These are phyloP conservation scores for Dictyostelium intermedium DNA, from an alignment of 78 protist genomes.

Conservation along the genomic window DNA sequence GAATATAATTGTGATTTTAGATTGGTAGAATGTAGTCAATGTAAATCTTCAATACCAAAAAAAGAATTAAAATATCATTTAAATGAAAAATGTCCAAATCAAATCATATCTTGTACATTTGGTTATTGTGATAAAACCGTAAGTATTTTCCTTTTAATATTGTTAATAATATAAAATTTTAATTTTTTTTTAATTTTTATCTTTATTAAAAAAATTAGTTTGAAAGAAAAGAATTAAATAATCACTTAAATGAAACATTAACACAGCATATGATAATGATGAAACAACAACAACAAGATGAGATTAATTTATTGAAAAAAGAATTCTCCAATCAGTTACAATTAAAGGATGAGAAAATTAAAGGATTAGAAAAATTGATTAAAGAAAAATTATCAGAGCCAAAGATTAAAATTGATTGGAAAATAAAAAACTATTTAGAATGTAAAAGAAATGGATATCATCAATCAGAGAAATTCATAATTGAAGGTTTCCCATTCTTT, in stretches of 20 bases:
- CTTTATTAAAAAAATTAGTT: not conserved
- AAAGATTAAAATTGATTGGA: slow-evolving; percentile 50
- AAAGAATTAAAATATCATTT: slow-evolving; percentile 27
- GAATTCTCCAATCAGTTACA: slow-evolving; percentile 3
- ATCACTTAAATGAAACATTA: slow-evolving; percentile 47
- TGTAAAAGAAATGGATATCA: slow-evolving; percentile 34
- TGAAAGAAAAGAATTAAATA: slow-evolving; percentile 29
- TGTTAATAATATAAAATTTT: not conserved
- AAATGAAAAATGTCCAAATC: slow-evolving; percentile 27
- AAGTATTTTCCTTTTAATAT: not conserved
- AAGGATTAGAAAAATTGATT: slow-evolving; percentile 27
- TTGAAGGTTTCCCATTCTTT: slow-evolving; percentile 55
- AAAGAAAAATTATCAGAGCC: slow-evolving; percentile 18
- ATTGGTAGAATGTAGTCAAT: slow-evolving; percentile 12
- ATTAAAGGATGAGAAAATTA: slow-evolving; percentile 52
- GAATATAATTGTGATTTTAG: slow-evolving; percentile 28
- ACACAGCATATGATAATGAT: slow-evolving; percentile 28
- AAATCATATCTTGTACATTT: slow-evolving; percentile 39
- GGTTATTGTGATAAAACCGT: slow-evolving; percentile 17
- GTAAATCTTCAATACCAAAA: slow-evolving; percentile 1
- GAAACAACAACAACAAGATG: slow-evolving; percentile 29
- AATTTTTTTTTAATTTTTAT: not conserved
- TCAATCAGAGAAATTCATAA: slow-evolving; percentile 49
- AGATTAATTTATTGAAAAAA: not conserved
- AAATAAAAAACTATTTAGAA: slow-evolving; percentile 21